phyloP scores from a whole-genome alignment of 257 asterid genomes.

The Gynochthodes officinalis region DNA sequence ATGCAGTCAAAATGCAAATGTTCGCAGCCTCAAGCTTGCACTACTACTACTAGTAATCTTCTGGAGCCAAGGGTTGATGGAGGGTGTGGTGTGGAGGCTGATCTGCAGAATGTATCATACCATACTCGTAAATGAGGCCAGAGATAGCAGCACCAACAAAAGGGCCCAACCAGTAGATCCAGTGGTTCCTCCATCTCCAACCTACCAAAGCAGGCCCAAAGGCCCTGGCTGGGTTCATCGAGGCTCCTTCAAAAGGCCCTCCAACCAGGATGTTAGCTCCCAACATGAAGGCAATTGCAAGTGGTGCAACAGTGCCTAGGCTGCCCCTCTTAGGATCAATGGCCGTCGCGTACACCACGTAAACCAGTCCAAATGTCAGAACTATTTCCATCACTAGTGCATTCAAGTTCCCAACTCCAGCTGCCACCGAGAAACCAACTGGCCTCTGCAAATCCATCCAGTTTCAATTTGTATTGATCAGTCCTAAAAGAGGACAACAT shows the following conservation, averaged over 20 bases:
- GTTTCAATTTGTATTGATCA: too few relatives aligned
- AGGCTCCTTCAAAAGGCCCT: slow-evolving; percentile 84
- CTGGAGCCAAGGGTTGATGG: slow-evolving; percentile 93
- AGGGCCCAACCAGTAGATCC: slow-evolving; percentile 98
- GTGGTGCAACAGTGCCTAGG: slow-evolving; percentile 75
- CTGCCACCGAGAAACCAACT: slow-evolving; percentile 61
- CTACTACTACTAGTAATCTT: slow-evolving; percentile 55
- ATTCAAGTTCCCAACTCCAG: slow-evolving; percentile 57
- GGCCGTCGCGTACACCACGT: slow-evolving; percentile 75
- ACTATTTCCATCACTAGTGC: slow-evolving; percentile 80
- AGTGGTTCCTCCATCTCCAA: slow-evolving; percentile 89
- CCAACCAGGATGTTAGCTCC: slow-evolving; percentile 87
- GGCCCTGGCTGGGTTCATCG: slow-evolving; percentile 93
- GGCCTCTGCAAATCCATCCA: slow-evolving; percentile 57
- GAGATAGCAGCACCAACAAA: slow-evolving; percentile 74
- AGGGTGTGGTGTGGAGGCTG: slow-evolving; percentile 41
- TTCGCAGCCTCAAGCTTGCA: not conserved
- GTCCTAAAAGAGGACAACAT: too few relatives aligned
- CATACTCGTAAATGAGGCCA: slow-evolving; percentile 70
- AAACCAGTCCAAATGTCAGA: slow-evolving; percentile 73
- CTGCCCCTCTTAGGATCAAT: slow-evolving; percentile 79
- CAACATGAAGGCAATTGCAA: slow-evolving; percentile 80
- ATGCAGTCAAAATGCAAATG: not conserved
- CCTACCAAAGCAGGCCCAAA: slow-evolving; percentile 94
- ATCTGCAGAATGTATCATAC: slow-evolving; percentile 47